Percentiles rank a stretch among this genome's conserved stretches.
phyloP scores from a whole-genome alignment of 2,329 filamentous ascomycete genomes.

The Hymenoscyphus salicellus region DNA sequence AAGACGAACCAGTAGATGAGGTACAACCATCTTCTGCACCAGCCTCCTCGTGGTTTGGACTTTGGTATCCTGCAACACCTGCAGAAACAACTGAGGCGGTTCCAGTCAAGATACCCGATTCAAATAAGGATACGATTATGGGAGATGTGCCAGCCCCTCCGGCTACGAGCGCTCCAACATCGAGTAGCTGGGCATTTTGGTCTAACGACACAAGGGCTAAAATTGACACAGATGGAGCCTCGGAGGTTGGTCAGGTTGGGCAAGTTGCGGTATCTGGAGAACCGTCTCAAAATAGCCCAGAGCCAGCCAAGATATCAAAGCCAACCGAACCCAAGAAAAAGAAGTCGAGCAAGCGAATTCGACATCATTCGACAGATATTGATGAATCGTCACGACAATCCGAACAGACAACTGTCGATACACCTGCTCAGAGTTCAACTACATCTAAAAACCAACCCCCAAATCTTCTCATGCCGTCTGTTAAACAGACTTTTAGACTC shows the following conservation, averaged over 20 bases:
- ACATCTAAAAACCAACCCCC: conserved; percentile 40
- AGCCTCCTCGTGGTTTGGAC: conserved; percentile 34
- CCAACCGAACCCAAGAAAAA: conserved; percentile 25
- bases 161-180: conserved; percentile 32
- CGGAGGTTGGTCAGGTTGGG: conserved; percentile 43
- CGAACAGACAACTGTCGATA: conserved; percentile 19
- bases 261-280: conserved; percentile 58
- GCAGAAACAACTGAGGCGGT: conserved; percentile 26
- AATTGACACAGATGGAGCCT: conserved; percentile 11
- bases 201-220: conserved; percentile 45
- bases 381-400: conserved; percentile 22
- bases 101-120: conserved; percentile 21
- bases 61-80: conserved; percentile 30
- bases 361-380: conserved; percentile 28
- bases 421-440: conserved; percentile 22
- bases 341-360: conserved; percentile 27
- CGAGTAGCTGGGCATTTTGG: conserved; percentile 78
- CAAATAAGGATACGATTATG: conserved; percentile 24
- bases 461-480: conserved; percentile 69
- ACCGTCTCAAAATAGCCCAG: conserved; percentile 51
- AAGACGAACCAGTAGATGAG: not conserved
- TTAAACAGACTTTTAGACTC: conserved; percentile 64
- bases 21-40: conserved; percentile 5
- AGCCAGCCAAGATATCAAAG: conserved; percentile 26
- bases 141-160: conserved; percentile 21